Evolutionary conservation across 2,329 filamentous ascomycete species (phyloP).

Genomic region (Ascochyta pisi): DNA sequence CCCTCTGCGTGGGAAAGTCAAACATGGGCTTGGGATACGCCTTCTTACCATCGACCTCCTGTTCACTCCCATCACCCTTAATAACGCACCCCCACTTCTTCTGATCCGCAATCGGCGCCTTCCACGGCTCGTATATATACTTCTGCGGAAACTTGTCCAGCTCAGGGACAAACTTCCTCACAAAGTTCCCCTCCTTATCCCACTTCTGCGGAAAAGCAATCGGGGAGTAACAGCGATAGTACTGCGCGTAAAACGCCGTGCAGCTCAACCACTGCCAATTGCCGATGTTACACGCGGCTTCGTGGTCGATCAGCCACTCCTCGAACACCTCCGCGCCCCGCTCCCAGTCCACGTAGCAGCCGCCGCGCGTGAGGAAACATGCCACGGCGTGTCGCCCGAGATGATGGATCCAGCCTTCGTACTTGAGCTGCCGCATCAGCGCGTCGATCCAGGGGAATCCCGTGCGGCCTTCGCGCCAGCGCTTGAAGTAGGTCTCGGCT

Average conservation of each 20-base stretch:
- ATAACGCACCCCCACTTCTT: slow-evolving; percentile 71
- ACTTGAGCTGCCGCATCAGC: slow-evolving; percentile 74
- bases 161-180: slow-evolving; percentile 72
- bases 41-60: slow-evolving; percentile 53
- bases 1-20: slow-evolving; percentile 70
- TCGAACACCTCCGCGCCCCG: slow-evolving; percentile 80
- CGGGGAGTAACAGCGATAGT: slow-evolving; percentile 73
- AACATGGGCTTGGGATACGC: slow-evolving; percentile 79
- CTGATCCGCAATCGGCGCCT: slow-evolving; percentile 71
- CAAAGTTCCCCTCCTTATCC: slow-evolving; percentile 71
- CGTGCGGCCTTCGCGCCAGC: slow-evolving; percentile 73
- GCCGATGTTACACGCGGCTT: slow-evolving; percentile 74
- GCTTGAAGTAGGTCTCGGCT: slow-evolving; percentile 70
- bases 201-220: slow-evolving; percentile 77
- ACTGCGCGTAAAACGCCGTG: slow-evolving; percentile 76
- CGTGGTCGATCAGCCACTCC: slow-evolving; percentile 77
- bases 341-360: slow-evolving; percentile 81
- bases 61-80: slow-evolving; percentile 52
- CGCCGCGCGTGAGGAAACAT: slow-evolving; percentile 80
- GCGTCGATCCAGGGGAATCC: slow-evolving; percentile 85
- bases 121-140: slow-evolving; percentile 83
- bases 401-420: slow-evolving; percentile 82
- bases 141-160: slow-evolving; percentile 67
- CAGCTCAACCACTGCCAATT: slow-evolving; percentile 84
- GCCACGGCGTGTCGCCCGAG: slow-evolving; percentile 78